Conservation (phyloP, 2,329 filamentous ascomycete genomes). For the Fusarium goolgardi region DNA sequence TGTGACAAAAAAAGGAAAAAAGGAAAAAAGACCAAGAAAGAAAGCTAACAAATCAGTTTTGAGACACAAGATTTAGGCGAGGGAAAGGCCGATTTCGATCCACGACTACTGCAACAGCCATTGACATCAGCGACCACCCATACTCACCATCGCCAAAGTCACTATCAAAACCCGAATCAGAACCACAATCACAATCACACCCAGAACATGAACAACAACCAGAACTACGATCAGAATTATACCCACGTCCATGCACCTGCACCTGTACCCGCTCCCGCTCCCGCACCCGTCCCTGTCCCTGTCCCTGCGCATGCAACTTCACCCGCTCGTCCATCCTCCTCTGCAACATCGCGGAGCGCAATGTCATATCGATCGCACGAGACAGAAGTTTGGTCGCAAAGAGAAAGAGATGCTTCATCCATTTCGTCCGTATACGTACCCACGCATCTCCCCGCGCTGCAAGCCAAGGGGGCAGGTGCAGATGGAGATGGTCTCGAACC, state of each 20-base stretch:
- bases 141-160: background rate
- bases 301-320: background rate
- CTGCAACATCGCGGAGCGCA: slow-evolving; percentile 24
- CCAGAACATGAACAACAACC: background rate
- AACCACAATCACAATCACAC: background rate
- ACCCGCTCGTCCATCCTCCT: slow-evolving; percentile 22
- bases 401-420: slow-evolving; percentile 32
- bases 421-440: slow-evolving; percentile 32
- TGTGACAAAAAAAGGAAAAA: too few species aligned
- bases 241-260: background rate
- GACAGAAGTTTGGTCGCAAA: slow-evolving; percentile 28
- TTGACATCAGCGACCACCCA: background rate
- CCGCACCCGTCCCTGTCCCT: too few species aligned
- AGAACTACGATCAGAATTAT: background rate
- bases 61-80: slow-evolving; percentile 30
- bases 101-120: slow-evolving; percentile 12
- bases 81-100: slow-evolving; percentile 23
- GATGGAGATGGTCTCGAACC: slow-evolving; percentile 39
- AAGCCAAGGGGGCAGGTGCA: slow-evolving; percentile 32
- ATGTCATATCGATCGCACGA: slow-evolving; percentile 33
- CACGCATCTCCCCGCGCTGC: slow-evolving; percentile 35
- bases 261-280: background rate
- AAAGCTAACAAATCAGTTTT: slow-evolving; percentile 12
- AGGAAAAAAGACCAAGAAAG: too few species aligned
- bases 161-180: background rate